A percentile compares a stretch with the other conserved stretches of the same genome.
These are phyloP conservation scores for Pezicula neosporulosa DNA, from an alignment of 2,329 filamentous ascomycete species.

Conservation along the genomic window DNA sequence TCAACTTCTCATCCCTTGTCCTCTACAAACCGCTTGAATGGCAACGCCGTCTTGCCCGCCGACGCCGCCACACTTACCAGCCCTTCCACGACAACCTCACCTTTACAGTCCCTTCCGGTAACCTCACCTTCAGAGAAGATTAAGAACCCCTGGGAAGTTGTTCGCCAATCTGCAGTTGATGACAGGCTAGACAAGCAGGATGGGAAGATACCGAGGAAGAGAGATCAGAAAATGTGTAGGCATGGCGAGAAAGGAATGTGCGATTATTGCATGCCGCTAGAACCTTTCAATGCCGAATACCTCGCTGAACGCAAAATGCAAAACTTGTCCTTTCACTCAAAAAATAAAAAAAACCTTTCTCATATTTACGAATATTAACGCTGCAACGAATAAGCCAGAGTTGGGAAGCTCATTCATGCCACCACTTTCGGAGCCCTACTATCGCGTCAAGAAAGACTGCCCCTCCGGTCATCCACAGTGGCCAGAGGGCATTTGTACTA, in stretches of 20 bases:
- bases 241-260: slow-evolving; percentile 98
- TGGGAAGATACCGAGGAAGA: slow-evolving; percentile 79
- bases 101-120: slow-evolving; percentile 52
- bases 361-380: slow-evolving; percentile 89
- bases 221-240: slow-evolving; percentile 83
- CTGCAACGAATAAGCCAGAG: slow-evolving; percentile 94
- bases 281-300: slow-evolving; percentile 88
- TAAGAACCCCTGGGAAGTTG: slow-evolving; percentile 89
- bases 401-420: slow-evolving; percentile 93
- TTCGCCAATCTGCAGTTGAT: slow-evolving; percentile 84
- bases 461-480: slow-evolving; percentile 90
- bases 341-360: too few species aligned
- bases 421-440: slow-evolving; percentile 88
- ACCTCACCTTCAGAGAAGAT: slow-evolving; percentile 57
- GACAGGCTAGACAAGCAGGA: slow-evolving; percentile 81
- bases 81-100: slow-evolving; percentile 51
- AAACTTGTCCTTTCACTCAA: slow-evolving; percentile 94
- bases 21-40: slow-evolving; percentile 70
- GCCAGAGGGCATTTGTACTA: slow-evolving; percentile 96
- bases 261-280: slow-evolving; percentile 96
- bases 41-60: slow-evolving; percentile 66
- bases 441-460: slow-evolving; percentile 82
- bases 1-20: slow-evolving; percentile 24
- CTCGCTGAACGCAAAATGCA: slow-evolving; percentile 97
- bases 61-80: slow-evolving; percentile 66